Percentiles rank a stretch among this genome's conserved stretches.
Conservation (phyloP, 169 alveolate species). For the Plasmodium knowlesi region DNA sequence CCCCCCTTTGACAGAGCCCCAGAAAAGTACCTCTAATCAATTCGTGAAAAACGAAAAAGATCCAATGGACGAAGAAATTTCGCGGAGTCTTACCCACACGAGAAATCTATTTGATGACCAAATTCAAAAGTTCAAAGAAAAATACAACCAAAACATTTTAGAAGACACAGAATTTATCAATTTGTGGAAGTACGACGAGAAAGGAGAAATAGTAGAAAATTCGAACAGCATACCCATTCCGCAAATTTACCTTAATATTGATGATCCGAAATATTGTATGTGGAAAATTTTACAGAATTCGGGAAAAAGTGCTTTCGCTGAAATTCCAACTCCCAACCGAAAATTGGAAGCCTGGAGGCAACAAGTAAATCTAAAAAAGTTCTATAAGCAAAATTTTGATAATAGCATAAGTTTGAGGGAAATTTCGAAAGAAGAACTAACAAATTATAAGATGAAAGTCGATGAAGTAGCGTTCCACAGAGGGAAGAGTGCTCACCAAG, state of each 20-base stretch:
- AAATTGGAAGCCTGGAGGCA: slow-evolving; percentile 77
- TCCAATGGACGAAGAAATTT: slow-evolving; percentile 51
- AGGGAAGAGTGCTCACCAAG: background rate
- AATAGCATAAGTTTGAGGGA: slow-evolving; percentile 64
- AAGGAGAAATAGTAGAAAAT: slow-evolving; percentile 51
- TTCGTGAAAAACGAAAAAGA: background rate
- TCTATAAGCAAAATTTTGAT: slow-evolving; percentile 67
- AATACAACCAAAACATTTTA: slow-evolving; percentile 53
- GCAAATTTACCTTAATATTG: slow-evolving; percentile 68
- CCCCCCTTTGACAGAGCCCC: background rate
- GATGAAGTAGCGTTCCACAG: background rate
- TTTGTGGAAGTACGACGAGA: slow-evolving; percentile 65
- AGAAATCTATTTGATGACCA: slow-evolving; percentile 56
- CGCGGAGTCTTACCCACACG: slow-evolving; percentile 30
- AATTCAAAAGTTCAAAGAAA: slow-evolving; percentile 37
- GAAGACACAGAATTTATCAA: slow-evolving; percentile 60
- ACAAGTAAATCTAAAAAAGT: slow-evolving; percentile 69
- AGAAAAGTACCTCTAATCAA: background rate
- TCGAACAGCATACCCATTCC: slow-evolving; percentile 52
- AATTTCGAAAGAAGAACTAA: slow-evolving; percentile 60
- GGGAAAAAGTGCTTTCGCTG: slow-evolving; percentile 64
- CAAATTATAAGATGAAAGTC: slow-evolving; percentile 52
- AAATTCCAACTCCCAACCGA: slow-evolving; percentile 72
- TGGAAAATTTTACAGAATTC: slow-evolving; percentile 76
- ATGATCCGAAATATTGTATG: slow-evolving; percentile 51